Conservation (phyloP, 1,284 basidiomycete species). For the Agroathelia rolfsii region DNA sequence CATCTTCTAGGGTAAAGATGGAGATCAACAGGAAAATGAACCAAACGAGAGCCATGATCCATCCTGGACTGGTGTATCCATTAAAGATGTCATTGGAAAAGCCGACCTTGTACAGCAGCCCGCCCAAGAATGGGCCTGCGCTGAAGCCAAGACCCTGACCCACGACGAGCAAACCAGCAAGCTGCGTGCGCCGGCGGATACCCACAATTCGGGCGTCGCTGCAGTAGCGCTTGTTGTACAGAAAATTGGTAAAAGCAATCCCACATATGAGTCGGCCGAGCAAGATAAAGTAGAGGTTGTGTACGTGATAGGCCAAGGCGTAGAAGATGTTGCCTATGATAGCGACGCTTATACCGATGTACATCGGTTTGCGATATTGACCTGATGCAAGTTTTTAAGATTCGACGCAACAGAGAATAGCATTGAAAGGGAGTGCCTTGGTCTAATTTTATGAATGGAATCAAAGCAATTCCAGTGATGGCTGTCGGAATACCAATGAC, state of each 20-base stretch:
- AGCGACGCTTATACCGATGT: conserved; percentile 31
- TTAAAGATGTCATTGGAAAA: conserved; percentile 23
- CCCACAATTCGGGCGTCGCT: conserved; percentile 29
- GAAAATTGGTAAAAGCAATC: conserved; percentile 26
- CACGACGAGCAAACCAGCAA: conserved; percentile 29
- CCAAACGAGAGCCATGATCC: conserved; percentile 29
- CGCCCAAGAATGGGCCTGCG: conserved; percentile 28
- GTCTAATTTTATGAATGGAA: conserved; percentile 50
- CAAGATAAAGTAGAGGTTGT: conserved; percentile 39
- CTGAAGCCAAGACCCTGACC: conserved; percentile 29
- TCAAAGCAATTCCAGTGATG: conserved; percentile 42
- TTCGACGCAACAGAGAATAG: conserved; percentile 1
- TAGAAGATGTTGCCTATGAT: conserved; percentile 34
- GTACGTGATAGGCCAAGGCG: conserved; percentile 33
- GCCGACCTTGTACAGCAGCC: conserved; percentile 23
- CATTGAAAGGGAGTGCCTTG: conserved; percentile 28
- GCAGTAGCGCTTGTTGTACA: conserved; percentile 32
- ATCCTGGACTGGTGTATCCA: conserved; percentile 29
- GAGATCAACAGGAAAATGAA: conserved; percentile 23
- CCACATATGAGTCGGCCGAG: conserved; percentile 23
- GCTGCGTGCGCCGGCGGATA: conserved; percentile 25
- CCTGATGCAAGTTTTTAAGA: conserved; percentile 27
- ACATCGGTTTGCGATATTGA: conserved; percentile 36
- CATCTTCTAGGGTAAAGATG: conserved; percentile 24
- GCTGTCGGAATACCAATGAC: conserved; percentile 52